Evolutionary conservation across 805 yeast genomes (phyloP).

Genomic region (Torulaspora indica): DNA sequence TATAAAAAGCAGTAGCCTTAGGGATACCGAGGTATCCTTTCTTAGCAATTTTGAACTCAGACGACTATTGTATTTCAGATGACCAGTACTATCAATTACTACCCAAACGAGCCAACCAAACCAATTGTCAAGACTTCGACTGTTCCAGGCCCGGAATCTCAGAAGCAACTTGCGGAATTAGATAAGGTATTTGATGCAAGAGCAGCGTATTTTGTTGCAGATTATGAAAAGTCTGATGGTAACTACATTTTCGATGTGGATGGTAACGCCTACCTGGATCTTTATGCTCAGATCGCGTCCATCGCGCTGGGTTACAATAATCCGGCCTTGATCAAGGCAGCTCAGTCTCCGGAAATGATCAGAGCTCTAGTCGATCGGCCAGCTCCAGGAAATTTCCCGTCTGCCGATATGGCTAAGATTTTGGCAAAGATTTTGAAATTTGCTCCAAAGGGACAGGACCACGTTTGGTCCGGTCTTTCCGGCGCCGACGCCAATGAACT

Average conservation of each 20-base stretch:
- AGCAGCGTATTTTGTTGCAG: conserved; percentile 59
- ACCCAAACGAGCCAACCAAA: conserved; percentile 73
- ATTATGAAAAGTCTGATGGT: conserved; percentile 58
- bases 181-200: conserved; percentile 56
- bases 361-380: conserved; percentile 65
- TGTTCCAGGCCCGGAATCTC: conserved; percentile 75
- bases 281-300: conserved; percentile 69
- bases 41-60: too few species aligned
- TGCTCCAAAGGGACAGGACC: conserved; percentile 58
- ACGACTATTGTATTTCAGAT: neutral
- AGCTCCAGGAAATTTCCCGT: conserved; percentile 62
- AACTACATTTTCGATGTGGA: conserved; percentile 64
- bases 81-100: conserved; percentile 52
- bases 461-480: conserved; percentile 61
- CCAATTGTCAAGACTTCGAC: conserved; percentile 57
- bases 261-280: conserved; percentile 56
- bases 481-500: conserved; percentile 70
- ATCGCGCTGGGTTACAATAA: conserved; percentile 69
- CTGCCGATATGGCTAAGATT: conserved; percentile 48
- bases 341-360: conserved; percentile 58
- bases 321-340: conserved; percentile 54
- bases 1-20: neutral
- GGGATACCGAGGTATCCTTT: too few species aligned
- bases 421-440: conserved; percentile 50
- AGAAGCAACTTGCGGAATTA: conserved; percentile 48